Evolutionary conservation across 352 stramenopile genomes (phyloP).

Genomic region (Elongisporangium anandrum): DNA sequence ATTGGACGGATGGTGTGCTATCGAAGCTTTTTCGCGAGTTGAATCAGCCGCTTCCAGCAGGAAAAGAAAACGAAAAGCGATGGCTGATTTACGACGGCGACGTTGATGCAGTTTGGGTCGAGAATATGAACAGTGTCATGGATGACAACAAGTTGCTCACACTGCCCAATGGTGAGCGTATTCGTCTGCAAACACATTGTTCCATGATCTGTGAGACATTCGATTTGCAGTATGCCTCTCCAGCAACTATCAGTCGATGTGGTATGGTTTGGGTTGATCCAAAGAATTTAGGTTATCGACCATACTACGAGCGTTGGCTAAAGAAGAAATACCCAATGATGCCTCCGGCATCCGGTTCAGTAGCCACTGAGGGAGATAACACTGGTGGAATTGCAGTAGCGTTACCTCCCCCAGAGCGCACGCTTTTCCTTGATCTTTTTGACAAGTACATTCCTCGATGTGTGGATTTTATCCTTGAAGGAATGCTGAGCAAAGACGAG

Average conservation of each 20-base stretch:
- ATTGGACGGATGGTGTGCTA: slow-evolving; percentile 94
- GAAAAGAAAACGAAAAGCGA: slow-evolving; percentile 91
- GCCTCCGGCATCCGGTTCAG: slow-evolving; percentile 1
- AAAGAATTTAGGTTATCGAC: slow-evolving; percentile 93
- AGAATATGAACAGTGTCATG: slow-evolving; percentile 98
- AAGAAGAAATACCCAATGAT: slow-evolving; percentile 80
- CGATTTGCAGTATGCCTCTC: slow-evolving; percentile 94
- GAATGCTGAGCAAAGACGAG: slow-evolving; percentile 84
- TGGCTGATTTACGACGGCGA: slow-evolving; percentile 97
- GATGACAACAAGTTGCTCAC: slow-evolving; percentile 96
- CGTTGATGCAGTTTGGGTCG: slow-evolving; percentile 95
- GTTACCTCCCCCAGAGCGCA: slow-evolving; percentile 39
- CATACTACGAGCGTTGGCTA: slow-evolving; percentile 94
- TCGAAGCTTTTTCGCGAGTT: slow-evolving; percentile 93
- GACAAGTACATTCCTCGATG: slow-evolving; percentile 92
- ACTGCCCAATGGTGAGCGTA: slow-evolving; percentile 94
- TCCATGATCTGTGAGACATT: slow-evolving; percentile 95
- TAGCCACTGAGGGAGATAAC: background rate
- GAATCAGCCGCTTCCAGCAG: slow-evolving; percentile 88
- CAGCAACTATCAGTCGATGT: slow-evolving; percentile 93
- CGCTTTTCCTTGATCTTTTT: slow-evolving; percentile 82
- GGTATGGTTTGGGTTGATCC: slow-evolving; percentile 97
- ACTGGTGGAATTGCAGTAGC: slow-evolving; percentile 3
- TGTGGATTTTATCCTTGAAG: slow-evolving; percentile 92
- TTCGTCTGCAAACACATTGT: slow-evolving; percentile 91